Base-by-base conservation (phyloP, 2,329 filamentous ascomycete genomes). In the Clonostachys solani region DNA sequence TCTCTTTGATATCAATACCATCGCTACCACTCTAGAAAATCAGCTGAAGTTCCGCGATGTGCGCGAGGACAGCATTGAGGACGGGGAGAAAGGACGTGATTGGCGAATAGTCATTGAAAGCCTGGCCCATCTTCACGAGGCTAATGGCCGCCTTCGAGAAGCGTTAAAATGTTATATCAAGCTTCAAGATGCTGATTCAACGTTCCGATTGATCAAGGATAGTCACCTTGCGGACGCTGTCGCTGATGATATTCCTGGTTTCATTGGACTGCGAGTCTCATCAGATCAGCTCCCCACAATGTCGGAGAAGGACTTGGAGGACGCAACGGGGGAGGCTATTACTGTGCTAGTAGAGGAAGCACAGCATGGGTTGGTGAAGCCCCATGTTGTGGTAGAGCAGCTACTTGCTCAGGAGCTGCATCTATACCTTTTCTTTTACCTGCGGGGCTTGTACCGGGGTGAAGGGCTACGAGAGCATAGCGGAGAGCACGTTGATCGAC, bases 21-120 rank as follows among this genome's bases (percentile, higher is more conserved):
- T 99, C 42, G 85, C 87, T 6, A 84, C 84, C 13, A 84, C 86
- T 0, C 81, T 97, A 46, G 87, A 96, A 60, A 87, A 89, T 47
- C 90, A 92, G 58, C 77, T 97, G 8, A 84, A 85, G 41, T 87
- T 83, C 48, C 81, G 85, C 12, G 85, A 91, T 57, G 81, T 92
- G 4, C 78, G 79, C 4, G 84, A 91, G 61, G 87, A 91, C 53
- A 88, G 84, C 43, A 71, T 92, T 35, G 86, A 94, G 58, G 83
- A 83, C 49, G 86, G 86, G 4, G 79, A 86, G 53, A 78, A 77
- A 52, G 87, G 86, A 0, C 74, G 86, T 47, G 92, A 97, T 59
- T 97, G 92, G 92, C 82, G 83, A 19, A 87, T 95, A 49, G 78
- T 99, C n/a, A 84, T 91, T 70, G 89, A 92, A 60, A 84, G 87